Base-by-base conservation (phyloP, 1,284 basidiomycete species). In the Pyrrhoderma lamaoense region DNA sequence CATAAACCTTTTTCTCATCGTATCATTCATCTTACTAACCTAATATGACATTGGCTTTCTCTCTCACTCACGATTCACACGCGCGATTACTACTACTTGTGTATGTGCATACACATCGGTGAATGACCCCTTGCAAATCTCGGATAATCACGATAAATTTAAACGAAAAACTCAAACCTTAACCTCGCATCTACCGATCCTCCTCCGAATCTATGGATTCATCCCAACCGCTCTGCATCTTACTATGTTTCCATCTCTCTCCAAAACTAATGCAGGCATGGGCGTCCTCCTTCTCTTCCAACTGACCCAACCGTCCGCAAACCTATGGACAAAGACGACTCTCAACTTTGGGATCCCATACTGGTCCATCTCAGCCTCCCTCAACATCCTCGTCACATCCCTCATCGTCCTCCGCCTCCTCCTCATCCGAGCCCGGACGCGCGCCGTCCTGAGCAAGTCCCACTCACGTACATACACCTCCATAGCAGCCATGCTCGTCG, bases 401-500 rank as follows among this genome's bases (percentile, higher is more conserved):
- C 43, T 59, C 47, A 62, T 63, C 47, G 56, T 54, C 11, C 53
- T 8, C 1, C 53, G 52, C 21, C 54, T 61, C 11, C 42, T 56
- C 34, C 22, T 40, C 13, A 47, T 53, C 22, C 56, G 57, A 8
- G 37, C 35, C 4, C 50, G 46, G 11, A 55, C 54, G 22, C 45
- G 39, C n/a, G 50, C 45, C 9, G 50, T 53, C 9, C 49, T 54
- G 25, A 51, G 48, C 19, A 40, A 44, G 2, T 47, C 25, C 22
- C 40, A 49, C 39, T 59, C 60, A 11, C 42, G 59, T 9, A 52
- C 52, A 11, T 65, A 64, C 50, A 57, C 56, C 0, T 59, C 58
- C 5, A 31, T 66, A 0, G 58, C 59, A 11, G 60, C 61, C 13
- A 61, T 61, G 59, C 51, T 62, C 19, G 51, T 61, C 35, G 61